Base-by-base conservation (phyloP, 1,284 basidiomycete species). In the Stygiomarasmius scandens region DNA sequence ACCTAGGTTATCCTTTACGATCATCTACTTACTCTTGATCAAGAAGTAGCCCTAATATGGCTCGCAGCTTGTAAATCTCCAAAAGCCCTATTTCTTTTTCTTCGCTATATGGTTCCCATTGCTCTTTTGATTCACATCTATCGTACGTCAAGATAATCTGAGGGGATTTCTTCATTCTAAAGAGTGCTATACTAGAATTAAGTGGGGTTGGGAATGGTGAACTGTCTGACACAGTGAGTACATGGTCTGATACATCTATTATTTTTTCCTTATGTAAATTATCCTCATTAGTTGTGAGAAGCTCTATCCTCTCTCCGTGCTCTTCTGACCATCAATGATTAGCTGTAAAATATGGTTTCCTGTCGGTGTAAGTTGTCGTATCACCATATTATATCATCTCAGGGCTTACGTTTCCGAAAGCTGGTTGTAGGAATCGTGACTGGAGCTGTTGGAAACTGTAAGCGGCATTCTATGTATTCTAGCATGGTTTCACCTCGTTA, bases 21-120 rank as follows among this genome's bases (percentile, higher is more conserved):
- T 58, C 78, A 83, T 58, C 45, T 77, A 23, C 64, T 83, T 47
- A 77, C 79, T 0, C 67, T 83, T 19, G 66, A 68, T 20, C 75
- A 79, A 25, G 81, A 83, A 65, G 71, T 81, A 14, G 59, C 70
- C 52, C 66, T 77, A 27, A 71, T 83, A 20, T 83, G 82, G 81
- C 70, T 64, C 5, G 77, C 79, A 0, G 71, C 60, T 49, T 66
- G 68, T 29, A 74, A 74, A 0, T 59, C 71, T 10, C 71, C 78
- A 3, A 83, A 83, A 56, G 61, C 72, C 38, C 61, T 78, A 4
- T 83, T 81, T 63, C 65, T 83, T 27, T 60, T 78, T 38, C 72
- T 79, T 38, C 78, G 81, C 16, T 83, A 83, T 58, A 49, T 68
- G n/a, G 76, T 83, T 8, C 75, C 79, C 2, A 51, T 63, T 2